A percentile compares a stretch with the other conserved stretches of the same genome.
These are phyloP conservation scores for Ballota nigra DNA, from an alignment of 257 asterid genomes.

Conservation along the genomic window DNA sequence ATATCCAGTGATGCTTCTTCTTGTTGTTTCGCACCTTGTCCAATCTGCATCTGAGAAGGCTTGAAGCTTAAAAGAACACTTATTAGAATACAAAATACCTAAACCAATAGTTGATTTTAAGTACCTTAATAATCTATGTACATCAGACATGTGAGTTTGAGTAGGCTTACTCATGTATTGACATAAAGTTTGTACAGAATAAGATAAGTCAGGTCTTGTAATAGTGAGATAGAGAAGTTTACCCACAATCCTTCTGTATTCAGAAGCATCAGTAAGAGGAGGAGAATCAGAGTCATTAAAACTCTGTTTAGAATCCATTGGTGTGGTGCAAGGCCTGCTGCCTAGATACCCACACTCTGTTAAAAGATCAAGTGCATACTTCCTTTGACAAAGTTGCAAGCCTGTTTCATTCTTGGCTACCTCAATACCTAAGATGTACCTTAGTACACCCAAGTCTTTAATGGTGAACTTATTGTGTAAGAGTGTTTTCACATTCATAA, in stretches of 20 bases:
- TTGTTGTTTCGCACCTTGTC: background rate
- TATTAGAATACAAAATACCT: background rate
- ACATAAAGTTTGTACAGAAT: background rate
- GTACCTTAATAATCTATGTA: background rate
- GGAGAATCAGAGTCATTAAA: fast-evolving
- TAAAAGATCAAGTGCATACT: too few relatives aligned
- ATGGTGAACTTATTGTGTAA: too few relatives aligned
- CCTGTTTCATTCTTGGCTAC: too few relatives aligned
- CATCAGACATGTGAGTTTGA: background rate
- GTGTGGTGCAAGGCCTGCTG: too few relatives aligned
- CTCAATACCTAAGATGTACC: too few relatives aligned
- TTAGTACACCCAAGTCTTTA: too few relatives aligned
- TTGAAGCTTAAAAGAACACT: background rate
- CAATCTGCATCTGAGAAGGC: background rate
- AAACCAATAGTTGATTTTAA: background rate
- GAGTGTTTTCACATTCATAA: too few relatives aligned
- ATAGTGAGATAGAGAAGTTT: background rate
- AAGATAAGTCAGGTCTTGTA: background rate
- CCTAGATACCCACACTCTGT: too few relatives aligned
- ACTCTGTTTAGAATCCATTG: background rate
- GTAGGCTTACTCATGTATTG: background rate
- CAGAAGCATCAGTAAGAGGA: too few relatives aligned
- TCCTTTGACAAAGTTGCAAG: too few relatives aligned
- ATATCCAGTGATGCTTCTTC: background rate
- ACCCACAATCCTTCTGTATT: background rate